Evolutionary conservation across 176 grass and related monocot genomes (phyloP), one percentile per base, ranked within the genome.

Genomic region (Avena insularis): DNA sequence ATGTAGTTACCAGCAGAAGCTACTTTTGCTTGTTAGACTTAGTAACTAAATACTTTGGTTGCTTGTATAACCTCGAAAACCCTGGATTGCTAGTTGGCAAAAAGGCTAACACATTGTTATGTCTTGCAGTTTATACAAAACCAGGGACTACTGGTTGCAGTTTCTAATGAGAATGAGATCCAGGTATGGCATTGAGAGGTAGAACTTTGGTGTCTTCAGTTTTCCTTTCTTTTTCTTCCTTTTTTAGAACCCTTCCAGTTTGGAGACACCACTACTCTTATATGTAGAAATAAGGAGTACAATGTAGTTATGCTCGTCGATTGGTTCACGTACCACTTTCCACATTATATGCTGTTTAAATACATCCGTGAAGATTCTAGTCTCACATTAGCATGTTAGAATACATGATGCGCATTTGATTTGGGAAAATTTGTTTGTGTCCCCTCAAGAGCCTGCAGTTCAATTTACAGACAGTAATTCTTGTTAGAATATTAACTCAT

Each of bases 111-210:
- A 6, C 11, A 2, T 48, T 65, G 21, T 14, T 79, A 48, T 78
- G 12, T 77, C 11, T 93, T 89, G 74, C 93, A 98, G 96, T 98
- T 98, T 90, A 84, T 98, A 80, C 90, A 91, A 75, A 98, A 98
- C 36, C 91, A 84, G 90, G 96, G 93, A 46, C 88, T 94, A 85
- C 75, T 98, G 78, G 77, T 98, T 66, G 92, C 90, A 36, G 89
- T 98, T 83, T 94, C 96, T 53, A 98, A 91, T 77, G 96, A 95
- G 46, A 98, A 98, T 94, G 92, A 95, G 87, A 87, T 98, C 82
- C 87, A 95, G 93, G 96, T 98, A 93, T 75, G 36, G 13, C 23
- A 35, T 23, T 75, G 17, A 35, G 63, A 69, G 4, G 53, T 55
- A 17, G 27, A 19, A 8, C 15, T 89, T 89, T 33, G 40, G 16